Evolutionary conservation across 202 grass and related monocot genomes (phyloP).

Genomic region (Digitaria exilis): DNA sequence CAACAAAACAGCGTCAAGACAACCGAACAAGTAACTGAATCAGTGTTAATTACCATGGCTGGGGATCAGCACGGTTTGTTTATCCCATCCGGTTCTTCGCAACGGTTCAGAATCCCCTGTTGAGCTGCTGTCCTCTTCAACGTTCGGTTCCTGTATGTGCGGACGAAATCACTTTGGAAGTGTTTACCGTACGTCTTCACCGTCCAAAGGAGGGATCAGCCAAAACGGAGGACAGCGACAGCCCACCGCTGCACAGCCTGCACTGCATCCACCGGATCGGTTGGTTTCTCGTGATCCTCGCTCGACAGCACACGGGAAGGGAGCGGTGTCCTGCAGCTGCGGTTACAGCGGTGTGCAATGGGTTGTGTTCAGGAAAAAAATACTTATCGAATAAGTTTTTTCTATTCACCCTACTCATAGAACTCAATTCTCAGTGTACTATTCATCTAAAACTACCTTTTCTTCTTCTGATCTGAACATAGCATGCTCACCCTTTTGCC

Average conservation of each 20-base stretch:
- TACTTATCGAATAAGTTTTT: too few species aligned
- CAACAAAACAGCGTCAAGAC: background rate
- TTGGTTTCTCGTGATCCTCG: constrained; percentile 29
- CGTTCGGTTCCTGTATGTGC: background rate
- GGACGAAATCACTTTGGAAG: background rate
- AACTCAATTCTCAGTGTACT: too few species aligned
- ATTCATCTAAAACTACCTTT: too few species aligned
- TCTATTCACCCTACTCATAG: too few species aligned
- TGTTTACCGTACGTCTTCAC: background rate
- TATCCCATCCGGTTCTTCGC: background rate
- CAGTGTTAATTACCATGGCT: background rate
- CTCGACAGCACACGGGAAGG: background rate
- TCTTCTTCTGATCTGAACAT: too few species aligned
- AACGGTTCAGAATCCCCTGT: background rate
- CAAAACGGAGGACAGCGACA: background rate
- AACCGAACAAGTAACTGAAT: background rate
- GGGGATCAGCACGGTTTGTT: background rate
- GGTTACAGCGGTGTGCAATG: too few species aligned
- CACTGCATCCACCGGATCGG: background rate
- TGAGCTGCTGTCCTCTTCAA: background rate
- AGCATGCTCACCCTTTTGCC: too few species aligned
- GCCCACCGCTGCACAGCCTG: too few species aligned
- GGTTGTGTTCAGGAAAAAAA: too few species aligned
- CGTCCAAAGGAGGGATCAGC: background rate
- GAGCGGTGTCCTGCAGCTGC: background rate